Base-by-base conservation (phyloP, 2,329 filamentous ascomycete genomes). In the Ophiostoma ips region DNA sequence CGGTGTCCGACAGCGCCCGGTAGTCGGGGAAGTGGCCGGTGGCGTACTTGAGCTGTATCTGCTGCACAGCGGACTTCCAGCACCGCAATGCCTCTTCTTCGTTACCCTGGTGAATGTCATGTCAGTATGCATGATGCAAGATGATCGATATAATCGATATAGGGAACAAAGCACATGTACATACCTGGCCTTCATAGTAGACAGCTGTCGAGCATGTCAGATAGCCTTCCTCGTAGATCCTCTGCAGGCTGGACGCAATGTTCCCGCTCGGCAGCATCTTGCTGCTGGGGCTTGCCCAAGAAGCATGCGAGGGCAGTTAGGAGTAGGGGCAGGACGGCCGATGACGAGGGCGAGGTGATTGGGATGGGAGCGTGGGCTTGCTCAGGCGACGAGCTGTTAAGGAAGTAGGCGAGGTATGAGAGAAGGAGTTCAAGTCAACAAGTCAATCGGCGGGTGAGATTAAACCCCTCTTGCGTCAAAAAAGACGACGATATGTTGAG, bases 201-300 rank as follows among this genome's bases (percentile, higher is more conserved):
- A 95, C 86, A 36, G 90, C 90, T 2, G 89, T 96, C 13, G 89
- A 95, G 68, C 89, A 95, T 62, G 84, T 88, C 59, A 95, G 70
- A 68, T 95, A 95, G 66, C 85, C 89, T 66, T 96, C 88, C 70
- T 96, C 90, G 69, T 96, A 96, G 50, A 88, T 94, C 76, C 95
- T 95, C 70, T 96, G 90, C 65, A 95, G 79, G 55, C 81, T 80
- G 66, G 84, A 80, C 62, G 81, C 74, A 55, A 66, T 54, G 19
- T 59, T 66, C 61, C 67, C 73, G 62, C 67, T 74, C 59, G 69
- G 70, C 63, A 73, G 71, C 75, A 78, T 77, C 57, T 61, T 68
- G 65, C 56, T 56, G 55, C 53, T 19, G 18, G 19, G 33, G 21
- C 41, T 49, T 47, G 30, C 44, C 28, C 50, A 34, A 49, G 46